phyloP scores from a whole-genome alignment of 139 green algal genomes.

The Chlamydomonas urium region DNA sequence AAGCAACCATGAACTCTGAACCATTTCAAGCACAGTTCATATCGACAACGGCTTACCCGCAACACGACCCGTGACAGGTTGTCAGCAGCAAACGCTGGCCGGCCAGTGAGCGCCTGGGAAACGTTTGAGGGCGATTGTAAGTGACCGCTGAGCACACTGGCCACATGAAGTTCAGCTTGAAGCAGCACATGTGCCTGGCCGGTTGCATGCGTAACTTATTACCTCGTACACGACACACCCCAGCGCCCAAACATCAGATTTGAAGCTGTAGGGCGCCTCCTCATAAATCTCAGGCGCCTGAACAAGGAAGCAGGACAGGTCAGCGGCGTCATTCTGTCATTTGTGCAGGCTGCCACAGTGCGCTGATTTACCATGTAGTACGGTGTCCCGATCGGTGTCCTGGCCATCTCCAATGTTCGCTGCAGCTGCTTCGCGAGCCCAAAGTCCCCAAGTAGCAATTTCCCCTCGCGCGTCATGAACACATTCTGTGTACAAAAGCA shows the following conservation, averaged over 20 bases:
- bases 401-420: conserved; percentile 34
- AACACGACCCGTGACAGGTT: conserved; percentile 37
- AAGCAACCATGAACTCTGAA: too few species aligned
- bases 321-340: not conserved
- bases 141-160: conserved; percentile 16
- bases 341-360: not conserved
- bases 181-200: conserved; percentile 19
- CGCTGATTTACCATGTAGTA: conserved; percentile 41
- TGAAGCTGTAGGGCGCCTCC: conserved; percentile 44
- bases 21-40: not conserved
- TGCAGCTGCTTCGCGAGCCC: conserved; percentile 36
- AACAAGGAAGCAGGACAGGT: conserved; percentile 2
- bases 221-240: conserved; percentile 57
- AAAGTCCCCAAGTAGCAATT: conserved; percentile 46
- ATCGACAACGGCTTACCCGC: conserved; percentile 7
- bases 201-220: too few species aligned
- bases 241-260: conserved; percentile 49
- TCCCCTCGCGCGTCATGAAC: conserved; percentile 29
- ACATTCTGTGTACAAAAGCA: conserved; percentile 31
- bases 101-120: conserved; percentile 18
- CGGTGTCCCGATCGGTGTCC: conserved; percentile 46
- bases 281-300: conserved; percentile 49
- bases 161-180: too few species aligned
- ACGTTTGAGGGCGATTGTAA: not conserved
- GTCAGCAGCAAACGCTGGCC: conserved; percentile 38